phyloP scores from a whole-genome alignment of 2,329 filamentous ascomycete species.

The Ustilaginoidea virens region DNA sequence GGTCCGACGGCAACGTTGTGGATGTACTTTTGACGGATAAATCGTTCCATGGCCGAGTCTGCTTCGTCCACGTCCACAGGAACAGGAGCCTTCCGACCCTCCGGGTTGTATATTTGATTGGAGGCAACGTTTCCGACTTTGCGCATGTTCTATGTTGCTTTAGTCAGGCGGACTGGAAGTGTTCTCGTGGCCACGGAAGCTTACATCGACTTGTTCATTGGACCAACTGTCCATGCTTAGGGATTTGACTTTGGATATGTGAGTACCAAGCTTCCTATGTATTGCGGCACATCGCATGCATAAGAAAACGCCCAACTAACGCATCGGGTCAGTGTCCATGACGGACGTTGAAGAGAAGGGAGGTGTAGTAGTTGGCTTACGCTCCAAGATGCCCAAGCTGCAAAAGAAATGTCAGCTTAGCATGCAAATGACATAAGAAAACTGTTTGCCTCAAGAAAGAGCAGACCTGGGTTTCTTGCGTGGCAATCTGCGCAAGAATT shows the following conservation, averaged over 20 bases:
- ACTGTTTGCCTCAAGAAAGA: background rate
- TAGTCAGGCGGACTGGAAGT: background rate
- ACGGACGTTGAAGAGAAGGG: slow-evolving; percentile 3
- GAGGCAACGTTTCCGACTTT: slow-evolving; percentile 73
- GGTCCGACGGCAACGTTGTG: slow-evolving; percentile 28
- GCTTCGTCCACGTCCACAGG: slow-evolving; percentile 85
- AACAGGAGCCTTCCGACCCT: slow-evolving; percentile 66
- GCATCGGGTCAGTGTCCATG: too few relatives aligned
- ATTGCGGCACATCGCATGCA: slow-evolving; percentile 95
- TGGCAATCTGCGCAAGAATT: slow-evolving; percentile 88
- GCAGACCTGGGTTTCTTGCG: slow-evolving; percentile 76
- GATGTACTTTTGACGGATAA: slow-evolving; percentile 89
- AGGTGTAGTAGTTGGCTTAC: slow-evolving; percentile 45
- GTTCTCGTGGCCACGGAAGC: slow-evolving; percentile 10
- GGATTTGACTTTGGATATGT: slow-evolving; percentile 97
- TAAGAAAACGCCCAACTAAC: slow-evolving; percentile 79
- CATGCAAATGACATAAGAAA: background rate
- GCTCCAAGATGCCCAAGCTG: slow-evolving; percentile 95
- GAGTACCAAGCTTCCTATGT: slow-evolving; percentile 91
- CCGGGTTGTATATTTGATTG: slow-evolving; percentile 81
- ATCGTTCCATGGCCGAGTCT: slow-evolving; percentile 87
- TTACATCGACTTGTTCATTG: slow-evolving; percentile 87
- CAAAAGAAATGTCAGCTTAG: slow-evolving; percentile 13
- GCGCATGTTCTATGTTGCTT: slow-evolving; percentile 63
- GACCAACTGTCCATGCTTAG: slow-evolving; percentile 98